These are phyloP conservation scores for Aspergillus transmontanensis DNA, from an alignment of 2,329 filamentous ascomycete species.

Conservation along the genomic window DNA sequence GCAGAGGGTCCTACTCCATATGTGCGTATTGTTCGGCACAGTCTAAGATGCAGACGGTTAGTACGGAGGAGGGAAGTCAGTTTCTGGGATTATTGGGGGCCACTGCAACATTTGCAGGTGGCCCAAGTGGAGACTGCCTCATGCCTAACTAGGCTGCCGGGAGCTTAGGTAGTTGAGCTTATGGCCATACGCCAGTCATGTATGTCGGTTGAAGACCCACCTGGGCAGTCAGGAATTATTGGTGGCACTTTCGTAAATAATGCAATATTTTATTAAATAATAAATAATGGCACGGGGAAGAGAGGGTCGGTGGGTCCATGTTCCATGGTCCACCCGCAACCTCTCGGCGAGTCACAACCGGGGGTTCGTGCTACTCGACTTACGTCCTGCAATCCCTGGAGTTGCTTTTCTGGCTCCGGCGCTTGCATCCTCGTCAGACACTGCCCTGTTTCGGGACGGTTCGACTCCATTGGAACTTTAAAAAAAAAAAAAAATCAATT, in stretches of 20 bases:
- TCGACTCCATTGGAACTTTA: conserved; percentile 20
- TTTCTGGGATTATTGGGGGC: conserved; percentile 14
- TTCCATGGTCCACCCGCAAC: conserved; percentile 30
- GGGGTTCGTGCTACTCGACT: conserved; percentile 30
- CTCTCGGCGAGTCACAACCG: conserved; percentile 31
- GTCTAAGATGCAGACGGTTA: conserved; percentile 13
- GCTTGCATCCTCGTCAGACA: conserved; percentile 27
- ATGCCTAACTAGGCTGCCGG: conserved; percentile 28
- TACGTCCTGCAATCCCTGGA: conserved; percentile 21
- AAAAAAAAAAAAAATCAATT: not conserved
- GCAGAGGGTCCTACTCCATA: conserved; percentile 22
- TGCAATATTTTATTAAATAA: conserved; percentile 22
- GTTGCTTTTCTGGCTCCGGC: conserved; percentile 23
- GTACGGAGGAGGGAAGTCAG: conserved; percentile 8
- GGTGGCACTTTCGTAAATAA: conserved; percentile 18
- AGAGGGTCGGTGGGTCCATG: conserved; percentile 21
- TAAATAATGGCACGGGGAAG: conserved; percentile 27
- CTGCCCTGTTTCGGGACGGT: conserved; percentile 24
- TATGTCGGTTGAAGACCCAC: conserved; percentile 23
- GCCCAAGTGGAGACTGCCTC: conserved; percentile 24
- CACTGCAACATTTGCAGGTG: conserved; percentile 24
- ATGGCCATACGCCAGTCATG: conserved; percentile 26
- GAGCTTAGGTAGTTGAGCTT: conserved; percentile 31
- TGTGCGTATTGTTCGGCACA: conserved; percentile 20
- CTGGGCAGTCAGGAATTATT: conserved; percentile 21